Base-by-base conservation (phyloP, 1,284 basidiomycete species). In the Earliella scabrosa region DNA sequence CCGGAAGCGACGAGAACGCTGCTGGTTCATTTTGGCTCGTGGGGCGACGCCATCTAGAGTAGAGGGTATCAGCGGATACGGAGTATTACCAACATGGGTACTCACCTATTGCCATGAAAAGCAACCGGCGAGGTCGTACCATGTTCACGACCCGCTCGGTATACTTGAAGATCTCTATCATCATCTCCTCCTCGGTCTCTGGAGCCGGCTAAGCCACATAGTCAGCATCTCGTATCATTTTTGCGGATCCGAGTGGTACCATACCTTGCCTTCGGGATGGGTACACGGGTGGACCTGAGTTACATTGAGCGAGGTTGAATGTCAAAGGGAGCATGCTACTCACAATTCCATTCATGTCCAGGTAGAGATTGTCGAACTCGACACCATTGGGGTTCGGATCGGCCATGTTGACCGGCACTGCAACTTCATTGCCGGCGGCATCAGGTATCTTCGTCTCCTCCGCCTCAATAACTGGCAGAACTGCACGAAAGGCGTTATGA, bases 281-380 rank as follows among this genome's bases (percentile, higher is more conserved):
- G 97, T 98, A 85, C 97, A 98, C 6, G 97, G 97, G 76, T 99
- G 97, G 23, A 98, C 96, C 90, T 92, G n/a, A n/a, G n/a, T n/a
- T n/a, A n/a, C n/a, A n/a, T n/a, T n/a, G n/a, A n/a, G n/a, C n/a
- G n/a, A n/a, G n/a, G n/a, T n/a, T 13, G 4, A 34, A 6, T 16
- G 18, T 10, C 9, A 9, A 26, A 6, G 14, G 9, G 21, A 26
- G 9, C 9, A 18, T 24, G 3, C 10, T 13, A 73, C 76, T 77
- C 56, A 85, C 93, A 69, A 94, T 95, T 54, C 90, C 92, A 68
- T 95, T 95, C 92, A 95, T 95, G 67, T 95, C 90, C 63, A 98
- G 80, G 72, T 99, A 99, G 47, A 99, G 77, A 71, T 94, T 95
- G 77, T 99, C 97, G 63, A 97, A 95, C 76, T 99, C 97, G 58